Conservation (phyloP, 257 asterid genomes). For the Rauvolfia tetraphylla region DNA sequence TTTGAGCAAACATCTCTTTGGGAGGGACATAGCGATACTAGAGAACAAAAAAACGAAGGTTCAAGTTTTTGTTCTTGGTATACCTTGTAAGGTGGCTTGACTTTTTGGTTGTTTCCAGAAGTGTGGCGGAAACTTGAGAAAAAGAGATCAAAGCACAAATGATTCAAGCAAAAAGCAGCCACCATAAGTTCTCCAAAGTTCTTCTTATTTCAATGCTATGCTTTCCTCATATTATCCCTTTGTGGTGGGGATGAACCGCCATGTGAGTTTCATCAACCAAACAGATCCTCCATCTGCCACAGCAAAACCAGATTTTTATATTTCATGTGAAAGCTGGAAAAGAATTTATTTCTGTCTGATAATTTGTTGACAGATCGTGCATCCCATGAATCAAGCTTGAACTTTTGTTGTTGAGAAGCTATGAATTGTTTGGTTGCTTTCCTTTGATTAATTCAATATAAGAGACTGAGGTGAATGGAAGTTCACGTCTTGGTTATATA, state of each 20-base stretch:
- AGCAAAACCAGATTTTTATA: conserved; percentile 1
- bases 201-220: conserved; percentile 1
- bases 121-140: background rate
- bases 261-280: conserved; percentile 20
- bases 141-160: background rate
- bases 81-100: background rate
- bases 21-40: conserved; percentile 30
- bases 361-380: conserved; percentile 15
- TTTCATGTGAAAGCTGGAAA: conserved; percentile 11
- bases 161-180: background rate
- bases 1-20: conserved; percentile 65
- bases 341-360: background rate
- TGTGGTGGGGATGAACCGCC: background rate
- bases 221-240: background rate
- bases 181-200: conserved; percentile 10
- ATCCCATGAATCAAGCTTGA: conserved; percentile 13
- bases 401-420: background rate
- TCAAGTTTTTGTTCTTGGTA: background rate
- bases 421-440: background rate
- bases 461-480: too few relatives aligned
- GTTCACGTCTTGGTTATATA: background rate
- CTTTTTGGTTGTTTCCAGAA: background rate
- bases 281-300: conserved; percentile 12
- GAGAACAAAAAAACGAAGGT: background rate
- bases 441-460: too few relatives aligned